Evolutionary conservation across 1,284 basidiomycete species (phyloP), one percentile per base, ranked within the genome.

Genomic region (Phellopilus nigrolimitatus): DNA sequence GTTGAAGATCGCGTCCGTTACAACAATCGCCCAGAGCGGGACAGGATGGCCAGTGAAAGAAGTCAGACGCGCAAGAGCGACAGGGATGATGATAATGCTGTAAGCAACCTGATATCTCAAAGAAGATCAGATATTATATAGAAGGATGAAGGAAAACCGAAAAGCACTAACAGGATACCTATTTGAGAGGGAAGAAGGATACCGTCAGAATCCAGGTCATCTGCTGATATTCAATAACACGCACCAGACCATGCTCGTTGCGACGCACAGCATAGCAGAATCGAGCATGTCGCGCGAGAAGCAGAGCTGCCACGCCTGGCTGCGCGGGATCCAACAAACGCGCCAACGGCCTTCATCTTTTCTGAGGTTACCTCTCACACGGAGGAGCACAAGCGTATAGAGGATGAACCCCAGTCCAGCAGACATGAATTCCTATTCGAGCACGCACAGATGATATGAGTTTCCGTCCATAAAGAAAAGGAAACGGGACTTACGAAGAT

Each of bases 401-500:
- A 71, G 58, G 9, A 67, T 31, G 36, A 68, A 61, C 25, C 64
- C 61, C 6, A 64, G 40, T 7, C 55, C 62, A 1, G 68, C 66
- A 5, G 68, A 63, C 8, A 67, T 9, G 47, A 68, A 67, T 59
- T 66, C 62, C 69, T 70, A 38, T 13, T 42, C 3, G 7, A 21
- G 22, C 7, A 28, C 24, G n/a, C 2, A 9, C 8, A 17, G 34
- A 25, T 10, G 13, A 24, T 13, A 13, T 22, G 8, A 10, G 12
- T 33, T 17, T 6, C n/a, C 15, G 17, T 28, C 25, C 3, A n/a
- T 10, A 27, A 15, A 10, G 3, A 9, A 13, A 2, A 3, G n/a
- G n/a, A n/a, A 13, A 19, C 17, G 43, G 15, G n/a, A 63, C 71
- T 49, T 42, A 76, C 75, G 25, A 75, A 66, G 61, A 76, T 71